phyloP scores from a whole-genome alignment of 2,329 filamentous ascomycete genomes.

The Dactylellina drechsleri region DNA sequence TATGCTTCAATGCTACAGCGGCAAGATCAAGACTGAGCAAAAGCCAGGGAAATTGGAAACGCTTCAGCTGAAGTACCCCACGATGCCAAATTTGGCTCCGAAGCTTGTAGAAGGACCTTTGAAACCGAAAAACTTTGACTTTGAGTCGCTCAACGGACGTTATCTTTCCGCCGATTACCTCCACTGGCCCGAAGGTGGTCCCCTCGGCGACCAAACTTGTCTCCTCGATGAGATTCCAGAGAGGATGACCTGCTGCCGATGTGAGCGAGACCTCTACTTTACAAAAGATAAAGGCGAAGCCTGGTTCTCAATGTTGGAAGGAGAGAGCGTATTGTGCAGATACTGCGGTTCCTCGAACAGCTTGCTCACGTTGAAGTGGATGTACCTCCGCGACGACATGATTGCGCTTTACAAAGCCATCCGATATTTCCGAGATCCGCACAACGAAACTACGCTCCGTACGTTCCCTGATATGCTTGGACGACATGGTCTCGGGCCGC shows the following conservation, averaged over 20 bases:
- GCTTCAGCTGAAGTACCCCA: neutral
- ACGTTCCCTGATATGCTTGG: constrained; percentile 38
- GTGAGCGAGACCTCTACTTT: constrained; percentile 41
- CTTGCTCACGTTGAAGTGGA: constrained; percentile 38
- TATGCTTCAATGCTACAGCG: constrained; percentile 3
- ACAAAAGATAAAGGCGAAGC: constrained; percentile 44
- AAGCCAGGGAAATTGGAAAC: neutral
- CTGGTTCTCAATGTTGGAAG: constrained; percentile 43
- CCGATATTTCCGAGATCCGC: constrained; percentile 27
- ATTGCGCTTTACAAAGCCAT: constrained; percentile 20
- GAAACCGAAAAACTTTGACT: constrained; percentile 29
- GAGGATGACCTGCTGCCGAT: constrained; percentile 40
- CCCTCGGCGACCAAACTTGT: constrained; percentile 14
- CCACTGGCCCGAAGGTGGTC: constrained; percentile 39
- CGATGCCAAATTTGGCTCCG: constrained; percentile 5
- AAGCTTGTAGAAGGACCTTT: neutral
- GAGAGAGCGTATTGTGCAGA: constrained; percentile 35
- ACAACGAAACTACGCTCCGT: constrained; percentile 3
- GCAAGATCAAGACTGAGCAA: neutral
- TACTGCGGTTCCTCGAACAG: constrained; percentile 43
- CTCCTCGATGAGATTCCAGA: constrained; percentile 45
- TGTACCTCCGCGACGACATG: constrained; percentile 47
- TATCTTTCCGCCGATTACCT: constrained; percentile 30
- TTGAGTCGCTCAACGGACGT: constrained; percentile 25
- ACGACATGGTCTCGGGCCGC: constrained; percentile 26